A percentile compares a stretch with the other conserved stretches of the same genome.
These are phyloP conservation scores for Hypholoma sublateritium DNA, from an alignment of 768 basidiomycete species.

Conservation along the genomic window DNA sequence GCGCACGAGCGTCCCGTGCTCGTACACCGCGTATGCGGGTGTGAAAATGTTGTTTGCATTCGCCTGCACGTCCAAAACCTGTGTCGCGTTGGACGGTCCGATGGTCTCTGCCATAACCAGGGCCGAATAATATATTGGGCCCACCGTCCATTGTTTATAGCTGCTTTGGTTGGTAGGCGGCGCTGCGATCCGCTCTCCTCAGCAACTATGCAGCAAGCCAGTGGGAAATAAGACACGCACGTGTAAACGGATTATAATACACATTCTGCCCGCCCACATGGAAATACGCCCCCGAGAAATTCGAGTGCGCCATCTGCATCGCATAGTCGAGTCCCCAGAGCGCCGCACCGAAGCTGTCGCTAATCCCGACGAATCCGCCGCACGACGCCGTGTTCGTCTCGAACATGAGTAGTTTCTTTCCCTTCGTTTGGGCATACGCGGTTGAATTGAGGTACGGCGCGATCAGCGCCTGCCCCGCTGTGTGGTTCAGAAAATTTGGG, in stretches of 20 bases:
- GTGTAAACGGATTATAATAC: constrained; percentile 50
- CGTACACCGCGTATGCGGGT: constrained; percentile 73
- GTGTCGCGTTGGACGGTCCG: constrained; percentile 60
- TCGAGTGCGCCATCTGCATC: constrained; percentile 54
- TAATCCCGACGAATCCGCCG: constrained; percentile 65
- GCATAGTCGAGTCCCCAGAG: constrained; percentile 66
- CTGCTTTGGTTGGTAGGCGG: constrained; percentile 58
- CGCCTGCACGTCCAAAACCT: constrained; percentile 62
- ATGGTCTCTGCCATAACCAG: constrained; percentile 70
- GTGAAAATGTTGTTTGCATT: constrained; percentile 54
- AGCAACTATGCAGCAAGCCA: constrained; percentile 8
- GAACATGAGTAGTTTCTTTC: constrained; percentile 59
- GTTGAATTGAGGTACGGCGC: constrained; percentile 54
- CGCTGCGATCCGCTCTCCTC: constrained; percentile 26
- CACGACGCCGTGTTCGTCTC: constrained; percentile 73
- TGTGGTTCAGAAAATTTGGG: constrained; percentile 61
- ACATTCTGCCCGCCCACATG: constrained; percentile 66
- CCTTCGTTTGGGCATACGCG: constrained; percentile 38
- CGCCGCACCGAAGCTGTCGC: constrained; percentile 61
- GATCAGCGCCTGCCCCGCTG: constrained; percentile 50
- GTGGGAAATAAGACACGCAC: constrained; percentile 31
- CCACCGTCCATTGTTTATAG: constrained; percentile 73
- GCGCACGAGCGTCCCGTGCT: constrained; percentile 58
- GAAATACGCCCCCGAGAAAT: constrained; percentile 50
- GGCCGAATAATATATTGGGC: constrained; percentile 73